Evolutionary conservation across 2,329 filamentous ascomycete genomes (phyloP), one percentile per base, ranked within the genome.

Genomic region (Emmonsiellopsis sp.): DNA sequence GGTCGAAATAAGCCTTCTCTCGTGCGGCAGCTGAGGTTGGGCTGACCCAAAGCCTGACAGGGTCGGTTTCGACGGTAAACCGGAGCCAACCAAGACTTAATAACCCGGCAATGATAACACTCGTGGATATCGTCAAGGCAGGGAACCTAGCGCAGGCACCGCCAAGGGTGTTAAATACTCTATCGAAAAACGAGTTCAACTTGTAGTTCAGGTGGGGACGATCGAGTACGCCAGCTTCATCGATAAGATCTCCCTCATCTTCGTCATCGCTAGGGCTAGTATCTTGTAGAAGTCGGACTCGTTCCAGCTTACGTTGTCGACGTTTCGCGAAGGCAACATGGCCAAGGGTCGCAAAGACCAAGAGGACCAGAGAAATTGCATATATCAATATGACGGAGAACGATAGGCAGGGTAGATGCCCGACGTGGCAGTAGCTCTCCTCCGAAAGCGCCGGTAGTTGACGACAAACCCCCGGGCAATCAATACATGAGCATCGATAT

Each of bases 11-110:
- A 1, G 80, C 80, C 73, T 98, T 98, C 67, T 98, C 92, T 65
- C 89, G 81, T 0, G 93, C 93, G 17, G 94, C 92, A 48, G 84
- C 82, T 3, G 93, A 97, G 7, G 87, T 86, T 6, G 93, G 93
- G 62, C 92, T 91, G n/a, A 98, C 93, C 93, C 93, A 98, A 7
- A 98, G 75, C 47, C 87, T 84, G 9, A 94, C 93, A 5, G 93
- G 93, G 57, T 97, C 87, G 21, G 78, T 87, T 69, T 97, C 93
- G 37, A 98, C 78, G n/a, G 87, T 79, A 63, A 98, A 98, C 44
- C 82, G 82, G 55, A 93, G 74, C 88, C 89, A 95, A 1, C 93
- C 93, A 37, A 92, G 71, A 65, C 91, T 96, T 57, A 98, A 76
- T 4, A 95, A 67, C 1, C 77, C 80, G 9, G 96, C 86, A 2